Conservation (phyloP, 2,329 filamentous ascomycete genomes). For the Monosporascus sp. region DNA sequence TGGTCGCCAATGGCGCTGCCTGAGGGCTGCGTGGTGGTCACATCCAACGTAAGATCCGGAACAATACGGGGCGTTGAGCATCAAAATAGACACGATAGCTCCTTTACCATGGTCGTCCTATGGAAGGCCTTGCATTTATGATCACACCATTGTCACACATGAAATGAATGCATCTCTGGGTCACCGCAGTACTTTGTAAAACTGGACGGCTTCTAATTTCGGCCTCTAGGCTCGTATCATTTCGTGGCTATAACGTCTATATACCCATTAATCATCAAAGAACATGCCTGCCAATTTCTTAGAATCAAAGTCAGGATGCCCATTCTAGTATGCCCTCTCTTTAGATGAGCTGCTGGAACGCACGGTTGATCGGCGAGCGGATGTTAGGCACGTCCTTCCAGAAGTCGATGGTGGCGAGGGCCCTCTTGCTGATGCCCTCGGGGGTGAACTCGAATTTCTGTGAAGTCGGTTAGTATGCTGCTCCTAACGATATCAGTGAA, state of each 20-base stretch:
- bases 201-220: neutral
- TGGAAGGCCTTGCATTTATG: too few species aligned
- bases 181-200: neutral
- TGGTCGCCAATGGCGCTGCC: too few species aligned
- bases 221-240: constrained; percentile 10
- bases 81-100: too few species aligned
- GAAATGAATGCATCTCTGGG: neutral
- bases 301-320: neutral
- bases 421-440: constrained; percentile 93
- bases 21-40: too few species aligned
- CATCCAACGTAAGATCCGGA: too few species aligned
- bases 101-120: too few species aligned
- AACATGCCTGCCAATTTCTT: neutral
- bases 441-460: constrained; percentile 99
- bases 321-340: constrained; percentile 4
- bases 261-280: constrained; percentile 7
- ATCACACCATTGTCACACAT: too few species aligned
- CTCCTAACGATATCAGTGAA: neutral
- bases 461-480: constrained; percentile 30
- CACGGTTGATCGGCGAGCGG: constrained; percentile 92
- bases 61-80: too few species aligned
- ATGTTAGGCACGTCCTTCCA: constrained; percentile 91
- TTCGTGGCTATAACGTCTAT: constrained; percentile 22
- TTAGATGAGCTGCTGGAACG: constrained; percentile 96
- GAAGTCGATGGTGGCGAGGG: constrained; percentile 87